These are phyloP conservation scores for Pseudogymnoascus sp. DNA, from an alignment of 2,329 filamentous ascomycete genomes.

Conservation along the genomic window DNA sequence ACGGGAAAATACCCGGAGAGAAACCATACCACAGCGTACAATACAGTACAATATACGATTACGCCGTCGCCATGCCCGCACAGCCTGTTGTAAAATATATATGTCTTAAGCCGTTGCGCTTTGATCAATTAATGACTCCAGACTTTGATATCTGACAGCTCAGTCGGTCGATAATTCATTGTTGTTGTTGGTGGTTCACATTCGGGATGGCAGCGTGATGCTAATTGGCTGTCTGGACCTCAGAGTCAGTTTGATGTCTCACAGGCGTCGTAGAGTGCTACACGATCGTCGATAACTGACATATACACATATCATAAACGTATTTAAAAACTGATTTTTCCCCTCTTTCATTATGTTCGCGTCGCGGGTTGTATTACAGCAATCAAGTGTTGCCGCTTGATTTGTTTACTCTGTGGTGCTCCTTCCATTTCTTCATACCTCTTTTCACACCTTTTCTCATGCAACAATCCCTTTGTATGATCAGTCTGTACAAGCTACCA, in stretches of 20 bases:
- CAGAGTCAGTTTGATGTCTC: background rate
- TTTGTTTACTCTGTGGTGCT: background rate
- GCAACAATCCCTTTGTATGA: background rate
- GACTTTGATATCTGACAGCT: background rate
- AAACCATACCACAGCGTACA: background rate
- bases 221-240: background rate
- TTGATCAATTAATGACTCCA: background rate
- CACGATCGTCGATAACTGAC: background rate
- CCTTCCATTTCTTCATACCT: background rate
- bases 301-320: background rate
- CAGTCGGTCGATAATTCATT: background rate
- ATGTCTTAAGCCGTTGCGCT: background rate
- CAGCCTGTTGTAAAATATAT: too few relatives aligned
- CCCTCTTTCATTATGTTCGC: background rate
- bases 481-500: background rate
- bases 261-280: background rate
- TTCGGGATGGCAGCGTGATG: background rate
- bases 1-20: background rate
- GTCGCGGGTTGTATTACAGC: background rate
- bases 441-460: background rate
- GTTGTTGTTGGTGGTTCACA: background rate
- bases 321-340: background rate
- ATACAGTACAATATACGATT: background rate
- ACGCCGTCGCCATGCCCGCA: background rate
- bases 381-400: background rate